A percentile compares a stretch with the other conserved stretches of the same genome.
These are phyloP conservation scores for Lipomyces sp. DNA, from an alignment of 805 yeast genomes.

Conservation along the genomic window DNA sequence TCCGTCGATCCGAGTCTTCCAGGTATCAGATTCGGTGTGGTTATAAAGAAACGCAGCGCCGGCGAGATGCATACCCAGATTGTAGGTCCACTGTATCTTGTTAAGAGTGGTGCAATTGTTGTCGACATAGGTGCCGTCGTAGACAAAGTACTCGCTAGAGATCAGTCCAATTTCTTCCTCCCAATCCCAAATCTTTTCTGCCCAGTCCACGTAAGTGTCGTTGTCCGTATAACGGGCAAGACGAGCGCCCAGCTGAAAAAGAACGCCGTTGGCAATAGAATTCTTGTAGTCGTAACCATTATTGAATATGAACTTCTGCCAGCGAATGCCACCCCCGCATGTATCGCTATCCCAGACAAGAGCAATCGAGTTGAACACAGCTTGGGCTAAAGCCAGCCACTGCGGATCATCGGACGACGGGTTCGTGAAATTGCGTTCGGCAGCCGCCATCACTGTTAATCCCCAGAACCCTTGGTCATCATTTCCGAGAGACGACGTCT, in stretches of 20 bases:
- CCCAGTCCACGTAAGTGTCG: slow-evolving; percentile 67
- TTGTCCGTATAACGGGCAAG: slow-evolving; percentile 75
- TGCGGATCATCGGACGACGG: slow-evolving; percentile 57
- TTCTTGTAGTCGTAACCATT: slow-evolving; percentile 84
- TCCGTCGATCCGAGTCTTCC: slow-evolving; percentile 55
- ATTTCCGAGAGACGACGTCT: slow-evolving; percentile 81
- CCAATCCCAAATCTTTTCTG: slow-evolving; percentile 77
- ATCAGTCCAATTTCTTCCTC: slow-evolving; percentile 49
- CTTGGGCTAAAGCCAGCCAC: slow-evolving; percentile 79
- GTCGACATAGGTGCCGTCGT: slow-evolving; percentile 63
- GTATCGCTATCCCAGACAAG: slow-evolving; percentile 65
- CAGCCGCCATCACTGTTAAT: slow-evolving; percentile 76
- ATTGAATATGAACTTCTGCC: slow-evolving; percentile 91
- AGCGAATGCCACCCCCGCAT: slow-evolving; percentile 78
- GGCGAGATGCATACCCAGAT: slow-evolving; percentile 63
- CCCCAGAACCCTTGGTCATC: slow-evolving; percentile 97
- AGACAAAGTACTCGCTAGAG: slow-evolving; percentile 43
- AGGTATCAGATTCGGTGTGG: slow-evolving; percentile 48
- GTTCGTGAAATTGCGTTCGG: slow-evolving; percentile 76
- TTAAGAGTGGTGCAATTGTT: slow-evolving; percentile 50
- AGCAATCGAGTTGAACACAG: slow-evolving; percentile 81
- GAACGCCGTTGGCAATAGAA: slow-evolving; percentile 79
- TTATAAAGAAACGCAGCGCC: slow-evolving; percentile 70
- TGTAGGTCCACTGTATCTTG: slow-evolving; percentile 67
- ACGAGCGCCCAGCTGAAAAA: slow-evolving; percentile 78